Base-by-base conservation (phyloP, 1,139 yeast species). In the Magnusiomyces tetraspermus region DNA sequence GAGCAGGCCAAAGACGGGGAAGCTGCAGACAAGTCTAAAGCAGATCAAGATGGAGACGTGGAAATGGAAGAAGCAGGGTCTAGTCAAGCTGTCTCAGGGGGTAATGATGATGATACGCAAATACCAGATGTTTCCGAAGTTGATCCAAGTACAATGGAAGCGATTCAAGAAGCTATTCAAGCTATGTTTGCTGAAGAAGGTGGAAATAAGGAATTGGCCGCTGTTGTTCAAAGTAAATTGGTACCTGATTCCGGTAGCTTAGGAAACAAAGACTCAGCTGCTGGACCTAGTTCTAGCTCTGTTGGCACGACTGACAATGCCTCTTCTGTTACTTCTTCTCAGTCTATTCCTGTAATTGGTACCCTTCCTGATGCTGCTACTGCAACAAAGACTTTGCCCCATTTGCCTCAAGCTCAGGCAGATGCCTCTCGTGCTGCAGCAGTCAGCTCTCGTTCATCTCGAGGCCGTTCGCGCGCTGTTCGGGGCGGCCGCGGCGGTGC, bases 91-190 rank as follows among this genome's bases (percentile, higher is more conserved):
- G 11, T 11, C 6, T 11, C 11, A 28, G 33, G 11, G 11, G 33
- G 11, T 28, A 28, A 11, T 22, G 53, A 47, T 10, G 49, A 37
- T 2, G 37, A 30, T 6, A 19, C 26, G n/a, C 50, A 53, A 13
- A 52, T 50, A 24, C 38, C 52, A 3, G 63, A 61, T 30, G 58
- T 57, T 24, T 63, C 61, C 11, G 55, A 40, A 13, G 51, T 66
- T 13, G 66, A 62, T 48, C 61, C 67, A 2, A 70, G 67, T n/a
- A 63, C 72, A 1, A 59, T 69, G 55, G 68, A 69, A 21, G 71
- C 73, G 2, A 63, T 70, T 10, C 70, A 68, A 55, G 66, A 66
- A 31, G 70, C 71, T 5, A 60, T 68, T 21, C 63, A 63, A 38
- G 68, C 66, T 19, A 60, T 65, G 26, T 54, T 56, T 51, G 58